Conservation (phyloP, 2,329 filamentous ascomycete species). For the Aspergillus ruber region DNA sequence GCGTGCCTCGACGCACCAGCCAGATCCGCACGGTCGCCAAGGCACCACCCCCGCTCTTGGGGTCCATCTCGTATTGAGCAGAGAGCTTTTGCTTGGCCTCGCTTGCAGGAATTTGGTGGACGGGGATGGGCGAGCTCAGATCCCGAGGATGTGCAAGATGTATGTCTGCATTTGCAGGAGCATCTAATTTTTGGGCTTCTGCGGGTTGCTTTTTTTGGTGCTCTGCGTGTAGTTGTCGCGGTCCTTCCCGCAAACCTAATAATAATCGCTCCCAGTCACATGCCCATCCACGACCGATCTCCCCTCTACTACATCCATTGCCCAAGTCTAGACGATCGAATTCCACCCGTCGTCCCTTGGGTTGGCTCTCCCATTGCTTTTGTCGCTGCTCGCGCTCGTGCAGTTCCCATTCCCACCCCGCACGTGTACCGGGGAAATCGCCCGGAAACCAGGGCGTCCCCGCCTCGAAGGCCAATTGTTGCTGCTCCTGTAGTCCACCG, state of each 20-base stretch:
- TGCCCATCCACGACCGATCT: slow-evolving; percentile 72
- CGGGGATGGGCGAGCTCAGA: no score
- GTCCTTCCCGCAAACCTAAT: slow-evolving; percentile 17
- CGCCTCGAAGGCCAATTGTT: slow-evolving; percentile 76
- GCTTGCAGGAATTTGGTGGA: no score
- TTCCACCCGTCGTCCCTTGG: slow-evolving; percentile 72
- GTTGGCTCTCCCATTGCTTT: slow-evolving; percentile 65
- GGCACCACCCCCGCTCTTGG: slow-evolving; percentile 18
- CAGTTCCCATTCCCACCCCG: slow-evolving; percentile 72
- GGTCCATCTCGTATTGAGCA: no score
- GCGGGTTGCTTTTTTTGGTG: no score
- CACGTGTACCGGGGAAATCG: slow-evolving; percentile 72
- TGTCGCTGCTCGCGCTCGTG: slow-evolving; percentile 56
- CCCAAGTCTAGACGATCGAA: slow-evolving; percentile 72
- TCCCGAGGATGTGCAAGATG: no score
- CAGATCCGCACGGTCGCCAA: slow-evolving; percentile 61
- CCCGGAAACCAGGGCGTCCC: slow-evolving; percentile 76
- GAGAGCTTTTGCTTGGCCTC: no score
- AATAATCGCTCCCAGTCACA: slow-evolving; percentile 78
- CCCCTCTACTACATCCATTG: slow-evolving; percentile 62
- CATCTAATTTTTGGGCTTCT: no score
- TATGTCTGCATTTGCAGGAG: no score
- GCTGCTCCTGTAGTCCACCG: slow-evolving; percentile 71
- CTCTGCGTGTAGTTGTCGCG: slow-evolving; percentile 12
- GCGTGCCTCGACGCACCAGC: slow-evolving; percentile 64